Evolutionary conservation across 129 eudicot species (phyloP), one percentile per base, ranked within the genome.

Genomic region (Apium graveolens): DNA sequence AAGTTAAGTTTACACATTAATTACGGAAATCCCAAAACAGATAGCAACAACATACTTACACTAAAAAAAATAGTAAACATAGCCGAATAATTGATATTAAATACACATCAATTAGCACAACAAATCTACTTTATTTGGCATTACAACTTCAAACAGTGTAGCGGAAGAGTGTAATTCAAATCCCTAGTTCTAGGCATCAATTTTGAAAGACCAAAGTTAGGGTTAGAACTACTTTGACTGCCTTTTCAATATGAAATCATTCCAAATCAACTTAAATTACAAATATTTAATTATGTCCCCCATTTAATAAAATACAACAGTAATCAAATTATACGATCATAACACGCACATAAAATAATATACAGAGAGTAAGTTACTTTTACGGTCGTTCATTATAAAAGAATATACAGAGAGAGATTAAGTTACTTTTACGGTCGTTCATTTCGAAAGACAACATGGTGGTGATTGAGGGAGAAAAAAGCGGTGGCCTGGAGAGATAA

Each of bases 361-460:
- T 0, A 32, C 27, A 69, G 5, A 69, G 0, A n/a, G n/a, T 0
- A 44, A 44, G 86, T 76, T 27, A 88, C 91, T 88, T 83, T 88
- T 88, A 68, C 89, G 79, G 72, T 88, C 91, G 76, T 88, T 85
- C 87, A 88, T 83, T 73, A n/a, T n/a, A 35, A 35, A 35, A 35
- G 37, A 35, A 14, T 7, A 73, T 4, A 5, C 11, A 21, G 10
- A 2, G 27, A 10, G 29, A 11, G 31, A 12, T 12, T 0, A 44
- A 44, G 86, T 76, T 27, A 88, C 91, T 88, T 83, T 88, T 88
- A 68, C 89, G 79, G 72, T 88, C 91, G 76, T 88, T 85, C 87
- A 88, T 83, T 73, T 88, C 91, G 13, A 72, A 72, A 21, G 76
- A 72, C 74, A 85, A 63, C 87, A 86, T 85, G 41, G 37, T 70